Percentiles rank a stretch among this genome's conserved stretches.
These are phyloP conservation scores for Coemansia sp. DNA, from an alignment of 192 early-diverging fungal species.

Conservation along the genomic window DNA sequence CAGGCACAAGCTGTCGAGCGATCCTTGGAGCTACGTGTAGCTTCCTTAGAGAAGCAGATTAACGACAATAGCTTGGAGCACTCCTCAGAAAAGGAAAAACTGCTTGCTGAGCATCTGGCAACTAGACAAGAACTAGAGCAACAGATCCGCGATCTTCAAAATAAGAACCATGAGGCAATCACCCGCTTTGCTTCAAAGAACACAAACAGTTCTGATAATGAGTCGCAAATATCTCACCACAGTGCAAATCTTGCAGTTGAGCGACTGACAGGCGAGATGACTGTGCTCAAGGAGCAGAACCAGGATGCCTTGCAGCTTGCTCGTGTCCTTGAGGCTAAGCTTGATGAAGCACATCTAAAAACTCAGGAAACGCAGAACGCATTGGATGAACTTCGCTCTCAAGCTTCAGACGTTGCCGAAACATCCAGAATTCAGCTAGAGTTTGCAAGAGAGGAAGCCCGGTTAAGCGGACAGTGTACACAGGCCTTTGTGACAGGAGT, in stretches of 20 bases:
- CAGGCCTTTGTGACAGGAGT: slow-evolving; percentile 27
- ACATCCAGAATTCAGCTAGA: slow-evolving; percentile 13
- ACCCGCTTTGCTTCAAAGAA: slow-evolving; percentile 25
- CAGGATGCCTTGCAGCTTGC: slow-evolving; percentile 22
- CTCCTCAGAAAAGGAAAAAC: background rate
- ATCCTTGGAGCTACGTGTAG: slow-evolving; percentile 6
- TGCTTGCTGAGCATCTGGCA: background rate
- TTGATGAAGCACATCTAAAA: slow-evolving; percentile 39
- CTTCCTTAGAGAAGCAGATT: slow-evolving; percentile 13
- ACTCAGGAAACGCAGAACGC: slow-evolving; percentile 27
- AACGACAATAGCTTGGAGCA: background rate
- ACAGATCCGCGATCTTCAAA: slow-evolving; percentile 34
- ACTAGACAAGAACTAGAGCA: slow-evolving; percentile 18
- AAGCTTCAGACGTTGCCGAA: slow-evolving; percentile 22
- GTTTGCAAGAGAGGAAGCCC: slow-evolving; percentile 13
- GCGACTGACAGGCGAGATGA: slow-evolving; percentile 49
- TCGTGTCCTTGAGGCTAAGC: slow-evolving; percentile 22
- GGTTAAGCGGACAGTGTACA: slow-evolving; percentile 12
- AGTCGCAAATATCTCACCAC: slow-evolving; percentile 42
- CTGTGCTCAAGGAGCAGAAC: slow-evolving; percentile 44
- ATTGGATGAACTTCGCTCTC: slow-evolving; percentile 16
- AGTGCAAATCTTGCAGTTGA: slow-evolving; percentile 40
- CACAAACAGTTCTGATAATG: slow-evolving; percentile 13
- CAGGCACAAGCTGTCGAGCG: background rate
- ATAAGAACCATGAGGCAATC: slow-evolving; percentile 30